Percentiles rank a stretch among this genome's conserved stretches.
Conservation (phyloP, 306 rosid species). For the Rosa rugosa region DNA sequence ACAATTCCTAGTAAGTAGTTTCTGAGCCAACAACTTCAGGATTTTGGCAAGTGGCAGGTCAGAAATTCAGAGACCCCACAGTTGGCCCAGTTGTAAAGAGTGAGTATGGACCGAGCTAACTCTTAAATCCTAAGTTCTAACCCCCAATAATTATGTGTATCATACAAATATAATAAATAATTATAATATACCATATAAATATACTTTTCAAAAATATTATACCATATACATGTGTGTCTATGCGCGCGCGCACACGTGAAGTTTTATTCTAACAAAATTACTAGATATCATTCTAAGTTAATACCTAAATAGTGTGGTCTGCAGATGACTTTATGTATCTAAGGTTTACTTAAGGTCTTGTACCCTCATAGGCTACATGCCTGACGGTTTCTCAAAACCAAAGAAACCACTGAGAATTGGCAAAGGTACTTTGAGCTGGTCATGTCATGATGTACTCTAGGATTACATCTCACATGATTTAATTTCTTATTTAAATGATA, state of each 20-base stretch:
- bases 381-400: background rate
- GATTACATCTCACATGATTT: background rate
- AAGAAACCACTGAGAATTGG: background rate
- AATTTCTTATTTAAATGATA: background rate
- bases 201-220: no score
- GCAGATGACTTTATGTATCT: background rate
- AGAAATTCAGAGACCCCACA: background rate
- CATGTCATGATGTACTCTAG: background rate
- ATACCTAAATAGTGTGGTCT: background rate
- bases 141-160: background rate
- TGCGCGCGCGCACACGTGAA: background rate
- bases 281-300: background rate
- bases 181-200: background rate
- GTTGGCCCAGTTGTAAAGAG: background rate
- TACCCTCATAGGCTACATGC: background rate
- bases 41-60: background rate
- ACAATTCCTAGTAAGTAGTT: background rate
- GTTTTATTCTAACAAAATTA: background rate
- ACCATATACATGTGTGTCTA: background rate
- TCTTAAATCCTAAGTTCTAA: background rate
- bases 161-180: background rate
- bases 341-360: background rate
- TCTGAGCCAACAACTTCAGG: background rate
- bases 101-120: background rate
- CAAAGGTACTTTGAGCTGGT: background rate